phyloP scores from a whole-genome alignment of 1,284 basidiomycete genomes.

The Bondarzewia mesenterica region DNA sequence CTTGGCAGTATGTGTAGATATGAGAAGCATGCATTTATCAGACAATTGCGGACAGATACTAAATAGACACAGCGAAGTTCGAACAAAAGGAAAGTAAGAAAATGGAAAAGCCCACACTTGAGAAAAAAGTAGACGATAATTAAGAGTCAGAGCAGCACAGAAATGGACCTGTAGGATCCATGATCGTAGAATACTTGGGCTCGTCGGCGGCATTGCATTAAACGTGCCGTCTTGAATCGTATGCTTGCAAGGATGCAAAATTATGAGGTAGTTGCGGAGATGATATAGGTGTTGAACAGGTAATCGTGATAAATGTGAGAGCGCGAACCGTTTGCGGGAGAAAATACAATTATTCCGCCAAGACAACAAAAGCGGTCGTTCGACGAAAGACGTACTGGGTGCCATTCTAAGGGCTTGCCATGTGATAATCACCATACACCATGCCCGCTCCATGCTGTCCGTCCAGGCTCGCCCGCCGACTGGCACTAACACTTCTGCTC shows the following conservation, averaged over 20 bases:
- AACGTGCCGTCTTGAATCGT: not conserved
- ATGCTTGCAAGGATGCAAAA: not conserved
- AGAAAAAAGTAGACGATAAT: not conserved
- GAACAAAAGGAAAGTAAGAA: not conserved
- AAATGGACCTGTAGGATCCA: not conserved
- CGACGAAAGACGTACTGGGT: not conserved
- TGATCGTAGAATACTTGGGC: not conserved
- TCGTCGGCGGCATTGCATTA: not conserved
- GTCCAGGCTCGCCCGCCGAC: not conserved
- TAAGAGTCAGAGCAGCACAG: not conserved
- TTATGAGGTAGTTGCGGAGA: not conserved
- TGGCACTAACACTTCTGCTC: not conserved
- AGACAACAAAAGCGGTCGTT: not conserved
- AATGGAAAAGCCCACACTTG: not conserved
- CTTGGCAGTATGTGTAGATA: not conserved
- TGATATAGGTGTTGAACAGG: too few relatives aligned
- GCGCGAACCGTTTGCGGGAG: not conserved
- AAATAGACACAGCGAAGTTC: not conserved
- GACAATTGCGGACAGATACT: not conserved
- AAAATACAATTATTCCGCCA: not conserved
- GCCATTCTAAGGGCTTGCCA: constrained; percentile 1
- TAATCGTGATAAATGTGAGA: not conserved
- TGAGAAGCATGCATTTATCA: not conserved
- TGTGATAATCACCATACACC: not conserved
- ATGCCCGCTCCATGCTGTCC: too few relatives aligned